These are phyloP conservation scores for Penicillium herquei DNA, from an alignment of 495 filamentous ascomycete genomes.

Conservation along the genomic window DNA sequence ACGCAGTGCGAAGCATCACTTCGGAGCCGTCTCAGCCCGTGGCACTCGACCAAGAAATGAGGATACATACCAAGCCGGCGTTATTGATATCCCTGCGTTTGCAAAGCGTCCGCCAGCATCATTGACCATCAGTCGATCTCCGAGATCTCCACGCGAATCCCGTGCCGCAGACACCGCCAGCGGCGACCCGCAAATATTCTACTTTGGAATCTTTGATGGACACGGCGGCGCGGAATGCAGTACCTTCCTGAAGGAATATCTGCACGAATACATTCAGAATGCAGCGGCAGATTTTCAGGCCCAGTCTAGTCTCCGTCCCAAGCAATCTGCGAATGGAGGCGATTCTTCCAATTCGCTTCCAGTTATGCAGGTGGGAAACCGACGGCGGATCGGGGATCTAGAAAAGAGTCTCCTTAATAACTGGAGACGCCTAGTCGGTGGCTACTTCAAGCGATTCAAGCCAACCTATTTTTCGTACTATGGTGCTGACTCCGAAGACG, in stretches of 20 bases:
- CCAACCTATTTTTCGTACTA: slow-evolving; percentile 60
- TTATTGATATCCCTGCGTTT: slow-evolving; percentile 88
- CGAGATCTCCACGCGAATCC: slow-evolving; percentile 37
- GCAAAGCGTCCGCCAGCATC: slow-evolving; percentile 76
- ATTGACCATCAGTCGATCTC: slow-evolving; percentile 45
- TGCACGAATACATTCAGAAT: slow-evolving; percentile 88
- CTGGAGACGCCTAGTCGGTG: slow-evolving; percentile 83
- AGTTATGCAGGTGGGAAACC: slow-evolving; percentile 40
- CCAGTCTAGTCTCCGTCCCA: slow-evolving; percentile 58
- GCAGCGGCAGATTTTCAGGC: slow-evolving; percentile 71
- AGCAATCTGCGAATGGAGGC: slow-evolving; percentile 5
- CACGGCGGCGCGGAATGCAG: slow-evolving; percentile 92
- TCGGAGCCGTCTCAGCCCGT: slow-evolving; percentile 73
- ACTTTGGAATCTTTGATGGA: slow-evolving; percentile 94
- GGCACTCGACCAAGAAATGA: slow-evolving; percentile 87
- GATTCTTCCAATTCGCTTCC: slow-evolving; percentile 26
- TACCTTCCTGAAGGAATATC: slow-evolving; percentile 74
- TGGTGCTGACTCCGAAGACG: slow-evolving; percentile 16
- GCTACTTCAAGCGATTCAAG: slow-evolving; percentile 88
- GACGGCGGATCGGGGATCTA: slow-evolving; percentile 44
- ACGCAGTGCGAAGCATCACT: slow-evolving; percentile 92
- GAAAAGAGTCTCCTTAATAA: slow-evolving; percentile 67
- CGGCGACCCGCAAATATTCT: slow-evolving; percentile 94
- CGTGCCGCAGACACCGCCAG: slow-evolving; percentile 67
- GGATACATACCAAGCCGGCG: slow-evolving; percentile 92